Conservation (phyloP, 768 basidiomycete genomes). For the Dioszegia aurantiaca region DNA sequence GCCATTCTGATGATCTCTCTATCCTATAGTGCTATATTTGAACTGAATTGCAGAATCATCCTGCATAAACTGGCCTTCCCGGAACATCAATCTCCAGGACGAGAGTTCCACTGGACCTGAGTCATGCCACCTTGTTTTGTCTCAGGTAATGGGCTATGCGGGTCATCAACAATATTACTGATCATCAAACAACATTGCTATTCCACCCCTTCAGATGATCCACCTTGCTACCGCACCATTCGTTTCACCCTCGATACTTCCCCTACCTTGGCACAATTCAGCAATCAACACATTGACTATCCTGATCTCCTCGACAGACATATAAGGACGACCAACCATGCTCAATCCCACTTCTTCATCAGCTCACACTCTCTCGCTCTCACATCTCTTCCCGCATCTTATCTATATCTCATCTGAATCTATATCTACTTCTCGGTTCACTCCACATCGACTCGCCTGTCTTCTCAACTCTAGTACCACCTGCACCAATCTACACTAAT, state of each 20-base stretch:
- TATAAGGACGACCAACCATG: neutral
- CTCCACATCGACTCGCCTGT: neutral
- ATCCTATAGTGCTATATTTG: no score
- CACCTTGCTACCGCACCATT: neutral
- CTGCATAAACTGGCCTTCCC: no score
- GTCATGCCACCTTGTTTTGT: no score
- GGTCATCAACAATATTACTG: no score
- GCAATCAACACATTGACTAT: neutral
- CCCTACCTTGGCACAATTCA: neutral
- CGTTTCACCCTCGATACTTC: neutral
- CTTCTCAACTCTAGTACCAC: no score
- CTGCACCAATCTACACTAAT: neutral
- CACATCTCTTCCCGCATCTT: neutral
- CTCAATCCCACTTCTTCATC: constrained; percentile 1
- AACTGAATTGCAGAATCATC: no score
- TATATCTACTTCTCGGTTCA: neutral
- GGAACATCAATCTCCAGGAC: no score
- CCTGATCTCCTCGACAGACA: neutral
- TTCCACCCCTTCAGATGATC: no score
- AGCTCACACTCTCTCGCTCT: neutral
- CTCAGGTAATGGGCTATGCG: no score
- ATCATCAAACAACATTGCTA: no score
- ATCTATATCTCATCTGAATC: neutral
- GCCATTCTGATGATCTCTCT: no score
- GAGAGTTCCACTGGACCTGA: no score